Conservation (phyloP, 192 early-diverging fungal species). For the Lunasporangiospora selenospora region DNA sequence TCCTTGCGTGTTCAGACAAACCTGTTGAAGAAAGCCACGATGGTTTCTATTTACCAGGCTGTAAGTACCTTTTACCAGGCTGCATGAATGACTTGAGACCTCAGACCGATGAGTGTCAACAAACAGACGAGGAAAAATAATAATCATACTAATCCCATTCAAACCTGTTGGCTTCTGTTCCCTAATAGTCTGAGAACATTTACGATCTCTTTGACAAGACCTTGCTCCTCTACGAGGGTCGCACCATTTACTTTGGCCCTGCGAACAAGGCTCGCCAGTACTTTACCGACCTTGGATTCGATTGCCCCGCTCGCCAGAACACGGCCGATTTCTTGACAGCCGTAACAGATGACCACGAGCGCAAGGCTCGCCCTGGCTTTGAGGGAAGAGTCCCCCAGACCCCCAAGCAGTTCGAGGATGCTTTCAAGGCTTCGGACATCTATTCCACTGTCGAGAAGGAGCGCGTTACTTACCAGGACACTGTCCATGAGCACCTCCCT, state of each 20-base stretch:
- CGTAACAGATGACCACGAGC: constrained; percentile 66
- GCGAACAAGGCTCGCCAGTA: constrained; percentile 62
- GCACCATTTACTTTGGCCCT: constrained; percentile 75
- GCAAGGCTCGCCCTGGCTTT: constrained; percentile 60
- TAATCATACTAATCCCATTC: too few relatives aligned
- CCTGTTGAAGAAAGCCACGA: constrained; percentile 66
- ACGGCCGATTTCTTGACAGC: constrained; percentile 78
- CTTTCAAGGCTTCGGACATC: constrained; percentile 55
- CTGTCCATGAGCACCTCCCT: constrained; percentile 23
- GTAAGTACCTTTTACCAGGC: constrained; percentile 68
- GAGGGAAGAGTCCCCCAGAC: constrained; percentile 59
- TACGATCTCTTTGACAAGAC: constrained; percentile 76
- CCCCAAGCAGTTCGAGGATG: constrained; percentile 68
- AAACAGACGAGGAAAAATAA: too few relatives aligned
- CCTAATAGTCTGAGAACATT: constrained; percentile 75
- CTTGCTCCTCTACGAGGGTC: constrained; percentile 70
- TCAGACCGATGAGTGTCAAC: too few relatives aligned
- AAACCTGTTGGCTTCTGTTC: too few relatives aligned
- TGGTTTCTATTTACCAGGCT: constrained; percentile 77
- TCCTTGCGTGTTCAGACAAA: constrained; percentile 78
- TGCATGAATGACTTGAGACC: too few relatives aligned
- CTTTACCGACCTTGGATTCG: constrained; percentile 67
- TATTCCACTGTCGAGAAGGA: constrained; percentile 46
- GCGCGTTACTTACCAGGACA: constrained; percentile 52
- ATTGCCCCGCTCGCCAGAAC: constrained; percentile 69